Evolutionary conservation across 352 stramenopile species (phyloP), one percentile per base, ranked within the genome.

Genomic region (Pythium phragmiticola): DNA sequence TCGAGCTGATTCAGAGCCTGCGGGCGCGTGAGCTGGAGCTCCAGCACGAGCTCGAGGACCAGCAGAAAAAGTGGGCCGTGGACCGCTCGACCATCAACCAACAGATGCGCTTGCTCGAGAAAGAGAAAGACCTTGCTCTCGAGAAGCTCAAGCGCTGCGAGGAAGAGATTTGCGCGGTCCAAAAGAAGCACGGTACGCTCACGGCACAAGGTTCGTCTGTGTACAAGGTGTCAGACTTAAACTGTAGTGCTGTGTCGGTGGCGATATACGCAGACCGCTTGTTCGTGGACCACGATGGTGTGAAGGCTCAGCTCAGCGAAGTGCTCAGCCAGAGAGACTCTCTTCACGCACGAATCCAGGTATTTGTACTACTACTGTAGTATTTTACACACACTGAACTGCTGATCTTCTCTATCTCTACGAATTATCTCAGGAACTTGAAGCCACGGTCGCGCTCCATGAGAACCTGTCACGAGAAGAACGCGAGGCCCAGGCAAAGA

Each of bases 1-100:
- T 89, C 1, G 80, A 92, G 19, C 67, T 84, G 3, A 74, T 89
- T 33, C 75, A 89, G 41, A 70, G 43, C 1, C 69, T 89, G 4
- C 75, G 73, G 14, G 71, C 69, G 19, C 73, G 77, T 21, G 77
- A 89, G 60, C 17, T 77, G 3, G 75, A 84, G 53, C 60, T 89
- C 0, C 75, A 89, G 48, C 68, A 61, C 3, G 68, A 89, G 23
- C 41, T 89, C 4, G 82, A 92, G 52, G 70, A 75, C 7, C 80
- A 89, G 33, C 77, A 89, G 56, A 77, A 77, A 34, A 87, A 85
- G 57, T 89, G 77, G 77, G 60, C 75, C 0, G 50, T 57, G 1
- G 78, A 89, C 37, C 78, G 80, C 9, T 72, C 75, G 0, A 76
- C 54, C 0, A 61, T 89, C 7, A 63, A 85, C 23, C 75, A 88